phyloP scores from a whole-genome alignment of 345 rosid species.

The Melaleuca alternifolia region DNA sequence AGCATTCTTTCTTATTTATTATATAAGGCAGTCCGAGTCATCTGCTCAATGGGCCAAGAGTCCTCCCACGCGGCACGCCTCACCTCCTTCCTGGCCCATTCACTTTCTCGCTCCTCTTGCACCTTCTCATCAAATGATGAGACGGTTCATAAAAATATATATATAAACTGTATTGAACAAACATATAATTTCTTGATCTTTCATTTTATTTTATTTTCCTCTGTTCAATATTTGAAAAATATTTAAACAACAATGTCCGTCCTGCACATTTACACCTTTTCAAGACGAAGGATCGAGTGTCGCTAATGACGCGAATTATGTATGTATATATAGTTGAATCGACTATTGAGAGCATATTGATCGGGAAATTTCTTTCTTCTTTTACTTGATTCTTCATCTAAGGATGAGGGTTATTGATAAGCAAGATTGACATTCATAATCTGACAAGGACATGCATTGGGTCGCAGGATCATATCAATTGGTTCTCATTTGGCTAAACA shows the following conservation, averaged over 20 bases:
- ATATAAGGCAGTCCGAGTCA: background rate
- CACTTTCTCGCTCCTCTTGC: background rate
- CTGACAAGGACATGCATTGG: background rate
- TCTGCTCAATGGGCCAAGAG: background rate
- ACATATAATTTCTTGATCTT: background rate
- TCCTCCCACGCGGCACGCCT: background rate
- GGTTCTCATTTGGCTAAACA: background rate
- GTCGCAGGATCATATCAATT: background rate
- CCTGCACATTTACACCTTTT: background rate
- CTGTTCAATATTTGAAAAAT: background rate
- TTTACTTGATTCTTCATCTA: background rate
- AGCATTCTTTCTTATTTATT: background rate
- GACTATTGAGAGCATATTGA: background rate
- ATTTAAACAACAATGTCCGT: background rate
- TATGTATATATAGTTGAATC: background rate
- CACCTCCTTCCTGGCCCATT: background rate
- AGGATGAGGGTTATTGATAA: background rate
- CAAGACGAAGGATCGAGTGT: too few relatives aligned
- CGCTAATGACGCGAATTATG: background rate
- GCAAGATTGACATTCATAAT: background rate
- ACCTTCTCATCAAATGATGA: background rate
- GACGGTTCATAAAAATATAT: background rate
- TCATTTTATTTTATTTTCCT: fast-evolving
- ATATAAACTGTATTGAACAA: background rate
- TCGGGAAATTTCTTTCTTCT: background rate